phyloP scores from a whole-genome alignment of 2,329 filamentous ascomycete species.

The Arachnomyces sp. region DNA sequence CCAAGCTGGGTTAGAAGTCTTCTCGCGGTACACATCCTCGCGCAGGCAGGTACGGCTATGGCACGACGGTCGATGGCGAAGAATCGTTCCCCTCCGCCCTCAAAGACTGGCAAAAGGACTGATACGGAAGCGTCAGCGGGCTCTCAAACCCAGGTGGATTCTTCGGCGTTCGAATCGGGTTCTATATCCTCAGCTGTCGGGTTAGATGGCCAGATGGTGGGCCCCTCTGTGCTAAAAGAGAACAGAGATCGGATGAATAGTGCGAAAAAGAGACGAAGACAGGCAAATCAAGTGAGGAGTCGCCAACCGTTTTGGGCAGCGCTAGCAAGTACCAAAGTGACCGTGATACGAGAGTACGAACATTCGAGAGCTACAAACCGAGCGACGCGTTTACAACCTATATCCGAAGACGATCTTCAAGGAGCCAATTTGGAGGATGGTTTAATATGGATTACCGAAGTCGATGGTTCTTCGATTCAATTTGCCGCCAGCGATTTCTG shows the following conservation, averaged over 20 bases:
- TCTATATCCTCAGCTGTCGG: slow-evolving; percentile 32
- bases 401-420: slow-evolving; percentile 36
- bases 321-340: slow-evolving; percentile 90
- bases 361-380: slow-evolving; percentile 51
- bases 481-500: slow-evolving; percentile 38
- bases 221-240: slow-evolving; percentile 44
- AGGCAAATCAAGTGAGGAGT: slow-evolving; percentile 81
- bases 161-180: slow-evolving; percentile 36
- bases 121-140: slow-evolving; percentile 40
- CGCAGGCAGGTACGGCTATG: slow-evolving; percentile 41
- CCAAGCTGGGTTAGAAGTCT: slow-evolving; percentile 40
- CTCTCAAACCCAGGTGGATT: slow-evolving; percentile 34
- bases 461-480: slow-evolving; percentile 39
- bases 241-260: slow-evolving; percentile 51
- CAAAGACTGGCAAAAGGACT: slow-evolving; percentile 34
- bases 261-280: slow-evolving; percentile 78
- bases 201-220: slow-evolving; percentile 37
- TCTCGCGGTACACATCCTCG: slow-evolving; percentile 41
- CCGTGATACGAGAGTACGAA: slow-evolving; percentile 85
- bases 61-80: slow-evolving; percentile 39
- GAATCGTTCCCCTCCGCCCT: slow-evolving; percentile 33
- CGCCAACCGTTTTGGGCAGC: slow-evolving; percentile 92
- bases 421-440: slow-evolving; percentile 34
- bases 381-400: slow-evolving; percentile 29
- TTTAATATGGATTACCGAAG: slow-evolving; percentile 39